These are phyloP conservation scores for Coniophora puteana DNA, from an alignment of 1,284 basidiomycete genomes.

Conservation along the genomic window DNA sequence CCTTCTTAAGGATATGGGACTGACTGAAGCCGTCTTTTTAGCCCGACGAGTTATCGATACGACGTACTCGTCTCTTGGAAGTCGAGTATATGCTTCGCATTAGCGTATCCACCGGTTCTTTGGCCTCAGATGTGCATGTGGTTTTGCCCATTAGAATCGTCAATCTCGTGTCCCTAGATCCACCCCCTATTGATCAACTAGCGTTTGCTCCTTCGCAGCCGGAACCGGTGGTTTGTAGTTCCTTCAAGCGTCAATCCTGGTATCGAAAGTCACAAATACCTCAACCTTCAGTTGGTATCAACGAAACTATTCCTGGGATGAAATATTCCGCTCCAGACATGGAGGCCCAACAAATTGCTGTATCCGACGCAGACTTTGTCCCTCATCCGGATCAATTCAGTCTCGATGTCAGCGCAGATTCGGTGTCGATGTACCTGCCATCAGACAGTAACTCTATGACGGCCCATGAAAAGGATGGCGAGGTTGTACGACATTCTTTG, in stretches of 20 bases:
- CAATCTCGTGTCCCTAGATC: conserved; percentile 81
- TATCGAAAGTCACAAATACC: conserved; percentile 23
- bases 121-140: conserved; percentile 64
- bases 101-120: conserved; percentile 59
- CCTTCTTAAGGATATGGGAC: conserved; percentile 1
- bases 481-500: no score
- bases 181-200: no score
- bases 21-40: conserved; percentile 33
- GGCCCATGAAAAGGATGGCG: no score
- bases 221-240: no score
- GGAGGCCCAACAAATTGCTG: conserved; percentile 17
- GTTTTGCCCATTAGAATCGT: conserved; percentile 72
- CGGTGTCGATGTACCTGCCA: conserved; percentile 20
- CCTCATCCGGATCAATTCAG: conserved; percentile 4
- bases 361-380: conserved; percentile 3
- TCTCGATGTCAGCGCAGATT: conserved; percentile 16
- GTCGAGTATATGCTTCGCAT: conserved; percentile 78
- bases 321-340: conserved; percentile 23
- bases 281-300: conserved; percentile 6
- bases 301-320: conserved; percentile 27
- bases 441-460: no score
- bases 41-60: conserved; percentile 72
- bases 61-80: conserved; percentile 76
- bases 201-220: conserved; percentile 25
- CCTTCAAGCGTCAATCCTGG: conserved; percentile 21